Conservation (phyloP, 805 yeast genomes). For the Candida incommunis region DNA sequence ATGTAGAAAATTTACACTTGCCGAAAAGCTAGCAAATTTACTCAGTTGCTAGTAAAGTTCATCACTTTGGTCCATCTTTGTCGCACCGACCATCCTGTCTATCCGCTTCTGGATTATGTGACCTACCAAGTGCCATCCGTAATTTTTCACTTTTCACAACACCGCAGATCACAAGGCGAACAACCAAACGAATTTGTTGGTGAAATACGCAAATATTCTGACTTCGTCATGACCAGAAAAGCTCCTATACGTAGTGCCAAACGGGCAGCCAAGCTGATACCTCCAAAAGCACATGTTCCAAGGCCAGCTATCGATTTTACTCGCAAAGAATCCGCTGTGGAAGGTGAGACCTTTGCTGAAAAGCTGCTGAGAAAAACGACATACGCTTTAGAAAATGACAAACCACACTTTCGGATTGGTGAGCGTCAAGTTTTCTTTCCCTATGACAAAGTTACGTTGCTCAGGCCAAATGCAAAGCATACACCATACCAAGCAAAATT, state of each 20-base stretch:
- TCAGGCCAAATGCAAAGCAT: conserved; percentile 90
- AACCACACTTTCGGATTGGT: conserved; percentile 77
- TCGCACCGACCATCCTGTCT: too few species aligned
- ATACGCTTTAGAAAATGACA: conserved; percentile 24
- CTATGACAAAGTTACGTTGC: conserved; percentile 60
- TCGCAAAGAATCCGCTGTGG: not conserved
- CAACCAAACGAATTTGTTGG: too few species aligned
- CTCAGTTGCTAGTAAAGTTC: too few species aligned
- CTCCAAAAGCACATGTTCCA: not conserved
- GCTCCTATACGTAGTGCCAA: not conserved
- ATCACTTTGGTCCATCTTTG: too few species aligned
- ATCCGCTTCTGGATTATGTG: too few species aligned
- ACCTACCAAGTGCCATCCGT: too few species aligned
- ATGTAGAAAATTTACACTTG: too few species aligned
- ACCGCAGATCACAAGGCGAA: too few species aligned
- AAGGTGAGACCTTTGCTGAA: not conserved
- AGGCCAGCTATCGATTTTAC: not conserved
- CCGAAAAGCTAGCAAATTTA: too few species aligned
- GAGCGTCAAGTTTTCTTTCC: conserved; percentile 70
- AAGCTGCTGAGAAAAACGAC: conserved; percentile 9
- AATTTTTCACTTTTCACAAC: too few species aligned
- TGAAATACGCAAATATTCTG: too few species aligned
- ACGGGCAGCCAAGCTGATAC: not conserved
- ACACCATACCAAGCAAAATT: conserved; percentile 96
- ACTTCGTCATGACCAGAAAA: not conserved